phyloP scores from a whole-genome alignment of 495 filamentous ascomycete genomes.

The Aspergillus carlsbadensis region DNA sequence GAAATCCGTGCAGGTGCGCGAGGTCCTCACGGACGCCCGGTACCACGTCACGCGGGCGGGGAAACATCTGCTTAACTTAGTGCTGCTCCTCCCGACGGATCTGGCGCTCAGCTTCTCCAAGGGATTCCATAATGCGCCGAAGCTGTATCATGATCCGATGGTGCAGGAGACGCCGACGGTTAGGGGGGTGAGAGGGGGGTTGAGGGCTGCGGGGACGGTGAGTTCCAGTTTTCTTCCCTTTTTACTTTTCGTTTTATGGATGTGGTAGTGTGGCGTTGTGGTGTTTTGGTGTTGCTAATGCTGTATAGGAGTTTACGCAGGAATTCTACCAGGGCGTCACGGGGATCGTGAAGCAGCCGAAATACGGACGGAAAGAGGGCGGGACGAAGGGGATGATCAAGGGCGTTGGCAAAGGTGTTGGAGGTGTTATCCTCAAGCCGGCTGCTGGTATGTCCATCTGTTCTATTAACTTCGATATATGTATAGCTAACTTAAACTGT shows the following conservation, averaged over 20 bases:
- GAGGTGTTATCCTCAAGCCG: slow-evolving; percentile 68
- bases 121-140: slow-evolving; percentile 84
- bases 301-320: slow-evolving; percentile 56
- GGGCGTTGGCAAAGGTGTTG: slow-evolving; percentile 73
- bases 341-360: slow-evolving; percentile 69
- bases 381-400: slow-evolving; percentile 69
- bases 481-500: background rate
- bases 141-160: slow-evolving; percentile 73
- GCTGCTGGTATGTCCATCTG: slow-evolving; percentile 53
- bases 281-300: background rate
- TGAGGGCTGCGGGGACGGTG: slow-evolving; percentile 61
- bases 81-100: slow-evolving; percentile 77
- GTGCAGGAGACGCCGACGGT: slow-evolving; percentile 69
- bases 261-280: too few species aligned
- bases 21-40: slow-evolving; percentile 22
- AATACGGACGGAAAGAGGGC: slow-evolving; percentile 64
- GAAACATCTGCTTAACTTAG: slow-evolving; percentile 66
- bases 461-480: too few species aligned
- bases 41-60: slow-evolving; percentile 36
- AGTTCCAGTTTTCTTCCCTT: background rate
- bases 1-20: slow-evolving; percentile 4
- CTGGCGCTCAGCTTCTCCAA: slow-evolving; percentile 74
- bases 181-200: slow-evolving; percentile 63
- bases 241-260: too few species aligned
- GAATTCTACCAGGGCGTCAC: slow-evolving; percentile 71